Evolutionary conservation across 1,284 basidiomycete genomes (phyloP), one percentile per base, ranked within the genome.

Genomic region (Apiotrichum montevideense): DNA sequence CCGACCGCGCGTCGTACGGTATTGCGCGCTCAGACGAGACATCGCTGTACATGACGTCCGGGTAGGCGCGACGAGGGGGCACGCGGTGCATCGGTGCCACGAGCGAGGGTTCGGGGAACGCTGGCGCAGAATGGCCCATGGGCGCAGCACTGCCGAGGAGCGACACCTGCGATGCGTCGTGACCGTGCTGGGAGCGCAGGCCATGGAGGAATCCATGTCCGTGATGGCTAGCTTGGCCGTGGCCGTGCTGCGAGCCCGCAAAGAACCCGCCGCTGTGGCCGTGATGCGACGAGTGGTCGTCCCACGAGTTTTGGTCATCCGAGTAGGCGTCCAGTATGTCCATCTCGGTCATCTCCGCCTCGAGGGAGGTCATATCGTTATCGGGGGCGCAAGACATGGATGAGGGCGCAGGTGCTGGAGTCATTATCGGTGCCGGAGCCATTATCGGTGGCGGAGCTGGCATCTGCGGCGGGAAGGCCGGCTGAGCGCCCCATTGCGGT

Each of bases 291-390:
- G 33, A 34, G 51, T 51, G 40, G 32, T 42, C 53, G 14, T 46
- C 32, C 7, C 15, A 11, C 15, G n/a, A 35, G 37, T 15, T 44
- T 9, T n/a, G 13, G 39, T 40, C 47, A 29, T 32, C 37, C 2
- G 21, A n/a, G 34, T 51, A 54, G 13, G 52, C 41, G 47, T 49
- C 54, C 41, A 49, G 50, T 14, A 48, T 47, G 46, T 54, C 46
- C 32, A 47, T 10, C 15, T 48, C 42, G 32, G 39, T 47, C 33
- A 54, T 39, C 34, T 41, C 48, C 21, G 21, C 21, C 21, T 21
- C 21, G 21, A 21, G 21, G 21, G 21, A 21, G 21, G 21, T 21
- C 21, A 21, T 21, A 21, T 21, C 21, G 21, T 21, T 21, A 21
- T 21, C 21, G 21, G 21, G 21, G 21, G 21, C 21, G 21, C 21